Base-by-base conservation (phyloP, 805 yeast genomes). In the Komagataella pastoris region DNA sequence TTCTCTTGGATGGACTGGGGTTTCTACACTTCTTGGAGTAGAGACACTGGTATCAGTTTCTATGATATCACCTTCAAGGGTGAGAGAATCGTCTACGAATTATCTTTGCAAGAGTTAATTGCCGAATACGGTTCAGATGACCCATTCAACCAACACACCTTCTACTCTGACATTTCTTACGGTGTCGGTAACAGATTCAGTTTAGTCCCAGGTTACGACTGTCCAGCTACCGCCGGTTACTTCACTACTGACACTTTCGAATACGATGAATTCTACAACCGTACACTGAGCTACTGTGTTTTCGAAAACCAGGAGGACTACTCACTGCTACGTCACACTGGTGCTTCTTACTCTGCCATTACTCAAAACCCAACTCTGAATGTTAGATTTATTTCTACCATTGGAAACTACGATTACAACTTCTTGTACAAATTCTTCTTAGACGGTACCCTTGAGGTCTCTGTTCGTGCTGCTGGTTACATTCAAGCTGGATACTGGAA, bases 1-100 rank as follows among this genome's bases (percentile, higher is more conserved):
- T 61, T 61, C 56, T 54, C 59, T 4, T 61, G 65, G 65, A 59
- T 61, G 63, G 64, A 60, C 51, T 61, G 65, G 65, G 60, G 57
- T 50, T 59, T 61, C 52, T 61, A 53, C 36, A 50, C 54, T 47
- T 54, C 61, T 2, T 61, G 64, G 63, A 47, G 53, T 23, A 58
- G 64, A 54, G 65, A 61, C 47, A 46, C 50, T 4, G 65, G 64
- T 47, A 21, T 60, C 54, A 52, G 62, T 6, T 47, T 61, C 44
- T 59, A 55, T 51, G 63, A 62, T 48, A 48, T 62, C 18, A 60
- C 56, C 54, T 61, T 60, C 54, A 60, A 61, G 49, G 65, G 65
- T 46, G 65, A 62, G 54, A 58, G 65, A 58, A 56, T 62, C 45
- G 44, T 57, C 7, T 61, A 54, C 23, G 65, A 61, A 52, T 43